A percentile compares a stretch with the other conserved stretches of the same genome.
Conservation (phyloP, 169 alveolate species). For the Eimeria praecox region DNA sequence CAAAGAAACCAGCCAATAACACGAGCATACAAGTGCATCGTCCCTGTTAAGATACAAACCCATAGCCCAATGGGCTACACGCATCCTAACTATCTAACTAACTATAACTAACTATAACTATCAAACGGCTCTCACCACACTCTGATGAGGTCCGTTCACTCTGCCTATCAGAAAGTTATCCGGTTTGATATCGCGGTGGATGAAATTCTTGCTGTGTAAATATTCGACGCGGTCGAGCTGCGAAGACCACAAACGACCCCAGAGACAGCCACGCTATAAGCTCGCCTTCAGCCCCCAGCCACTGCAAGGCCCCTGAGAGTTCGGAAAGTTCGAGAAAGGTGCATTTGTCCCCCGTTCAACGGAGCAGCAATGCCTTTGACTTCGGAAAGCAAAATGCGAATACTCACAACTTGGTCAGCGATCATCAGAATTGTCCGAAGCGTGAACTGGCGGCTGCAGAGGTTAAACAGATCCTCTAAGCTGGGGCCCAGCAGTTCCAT, state of each 20-base stretch:
- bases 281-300: background rate
- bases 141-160: constrained; percentile 84
- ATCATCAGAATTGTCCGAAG: constrained; percentile 96
- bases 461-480: constrained; percentile 90
- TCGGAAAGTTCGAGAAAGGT: background rate
- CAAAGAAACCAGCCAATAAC: background rate
- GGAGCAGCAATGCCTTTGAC: background rate
- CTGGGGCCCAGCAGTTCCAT: constrained; percentile 92
- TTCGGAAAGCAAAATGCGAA: background rate
- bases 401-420: constrained; percentile 96
- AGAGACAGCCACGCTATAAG: background rate
- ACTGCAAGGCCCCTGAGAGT: background rate
- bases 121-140: constrained; percentile 25
- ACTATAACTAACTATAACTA: no score
- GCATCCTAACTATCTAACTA: no score
- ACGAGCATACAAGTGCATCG: background rate
- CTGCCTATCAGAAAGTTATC: constrained; percentile 90
- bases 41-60: background rate
- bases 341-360: background rate
- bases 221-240: constrained; percentile 94
- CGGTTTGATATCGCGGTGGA: constrained; percentile 97
- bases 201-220: constrained; percentile 94
- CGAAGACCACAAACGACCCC: constrained; percentile 25
- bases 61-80: background rate
- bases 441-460: constrained; percentile 96